These are phyloP conservation scores for Eutrema heterophyllum DNA, from an alignment of 345 rosid species.

Conservation along the genomic window DNA sequence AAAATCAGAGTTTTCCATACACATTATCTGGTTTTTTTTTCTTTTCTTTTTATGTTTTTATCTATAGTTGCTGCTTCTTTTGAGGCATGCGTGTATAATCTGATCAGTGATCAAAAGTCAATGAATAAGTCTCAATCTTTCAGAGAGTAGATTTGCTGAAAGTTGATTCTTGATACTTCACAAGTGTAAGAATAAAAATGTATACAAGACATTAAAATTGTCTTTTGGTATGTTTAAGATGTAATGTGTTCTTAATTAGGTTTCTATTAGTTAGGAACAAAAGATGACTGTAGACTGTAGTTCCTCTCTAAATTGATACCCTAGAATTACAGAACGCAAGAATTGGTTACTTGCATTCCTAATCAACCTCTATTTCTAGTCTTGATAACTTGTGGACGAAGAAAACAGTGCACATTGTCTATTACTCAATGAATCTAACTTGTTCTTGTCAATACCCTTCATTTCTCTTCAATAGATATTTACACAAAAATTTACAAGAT, in stretches of 20 bases:
- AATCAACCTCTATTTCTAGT: background rate
- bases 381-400: conserved; percentile 12
- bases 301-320: background rate
- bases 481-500: background rate
- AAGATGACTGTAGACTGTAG: background rate
- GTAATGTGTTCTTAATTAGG: background rate
- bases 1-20: background rate
- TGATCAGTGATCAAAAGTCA: conserved; percentile 8
- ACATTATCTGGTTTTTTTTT: background rate
- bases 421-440: background rate
- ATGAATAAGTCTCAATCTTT: conserved; percentile 6
- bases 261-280: background rate
- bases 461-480: background rate
- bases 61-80: conserved; percentile 10
- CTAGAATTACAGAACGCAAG: background rate
- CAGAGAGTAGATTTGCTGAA: background rate
- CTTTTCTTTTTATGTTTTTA: background rate
- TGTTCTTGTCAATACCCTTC: background rate
- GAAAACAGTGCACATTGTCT: background rate
- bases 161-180: background rate
- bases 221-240: background rate
- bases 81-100: conserved; percentile 12
- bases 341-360: background rate
- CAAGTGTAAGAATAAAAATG: background rate
- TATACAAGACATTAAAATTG: background rate